Evolutionary conservation across 768 basidiomycete species (phyloP), one percentile per base, ranked within the genome.

Genomic region (Macrolepiota albuminosa): DNA sequence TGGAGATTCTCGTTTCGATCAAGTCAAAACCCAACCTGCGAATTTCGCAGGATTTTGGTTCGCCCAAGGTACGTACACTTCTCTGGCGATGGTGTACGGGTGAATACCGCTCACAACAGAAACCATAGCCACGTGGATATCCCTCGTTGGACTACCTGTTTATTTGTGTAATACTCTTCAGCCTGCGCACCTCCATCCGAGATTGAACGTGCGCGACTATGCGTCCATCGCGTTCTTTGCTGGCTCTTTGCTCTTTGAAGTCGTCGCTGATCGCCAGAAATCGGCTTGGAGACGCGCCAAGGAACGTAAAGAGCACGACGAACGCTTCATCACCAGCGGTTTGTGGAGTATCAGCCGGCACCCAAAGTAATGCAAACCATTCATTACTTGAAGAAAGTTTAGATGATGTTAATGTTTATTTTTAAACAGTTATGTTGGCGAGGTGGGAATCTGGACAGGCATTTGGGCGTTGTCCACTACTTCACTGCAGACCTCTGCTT

Each of bases 331-430:
- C 58, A 80, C 80, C 8, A 75, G 73, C 33, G 89, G 89, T 1
- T 70, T 90, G 18, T 93, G 89, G 88, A 73, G 78, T 24, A 68
- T 82, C 48, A 85, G 82, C 63, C 73, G 89, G 29, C 90, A 91
- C 64, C 89, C 89, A 24, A 91, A 91, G 89, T 90, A 68, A 18
- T 45, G 11, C 4, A 37, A 26, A n/a, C 21, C 1, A 1, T 21
- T 1, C 21, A 21, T 21, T 11, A 2, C 6, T 10, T 29, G 2
- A 4, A 29, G 29, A 29, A 29, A 29, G 29, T 29, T 29, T 29
- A 29, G 29, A 29, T 29, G 29, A 1, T 29, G 29, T 39, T 29
- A 4, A 29, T 1, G 29, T 39, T 5, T 1, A 13, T n/a, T 7
- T 42, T 39, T 21, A 0, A 3, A n/a, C 21, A 40, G 53, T 18